Conservation (phyloP, 805 yeast species). For the Saccharomycopsis malanga region DNA sequence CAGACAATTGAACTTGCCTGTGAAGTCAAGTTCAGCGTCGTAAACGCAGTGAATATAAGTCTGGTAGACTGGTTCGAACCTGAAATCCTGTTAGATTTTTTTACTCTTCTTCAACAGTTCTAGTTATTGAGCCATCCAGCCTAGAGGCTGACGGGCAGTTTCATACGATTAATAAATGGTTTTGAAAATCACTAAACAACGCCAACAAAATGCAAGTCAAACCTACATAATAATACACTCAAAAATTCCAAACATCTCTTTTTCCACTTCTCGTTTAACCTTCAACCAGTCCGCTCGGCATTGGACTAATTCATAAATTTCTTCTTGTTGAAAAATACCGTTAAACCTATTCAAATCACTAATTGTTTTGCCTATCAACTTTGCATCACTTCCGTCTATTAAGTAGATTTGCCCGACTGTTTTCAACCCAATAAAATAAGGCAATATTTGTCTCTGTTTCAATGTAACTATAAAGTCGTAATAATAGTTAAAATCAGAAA, state of each 20-base stretch:
- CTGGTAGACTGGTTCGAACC: too few relatives aligned
- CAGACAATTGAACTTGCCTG: too few relatives aligned
- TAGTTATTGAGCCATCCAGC: too few relatives aligned
- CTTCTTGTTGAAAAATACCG: slow-evolving; percentile 88
- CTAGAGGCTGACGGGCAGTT: too few relatives aligned
- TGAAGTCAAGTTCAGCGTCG: too few relatives aligned
- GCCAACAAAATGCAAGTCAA: too few relatives aligned
- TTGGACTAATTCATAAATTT: slow-evolving; percentile 86
- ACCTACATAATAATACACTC: slow-evolving; percentile 59
- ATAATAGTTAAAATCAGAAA: slow-evolving; percentile 73
- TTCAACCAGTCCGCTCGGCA: slow-evolving; percentile 80
- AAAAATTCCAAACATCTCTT: slow-evolving; percentile 85
- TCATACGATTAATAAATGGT: too few relatives aligned
- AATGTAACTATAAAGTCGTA: slow-evolving; percentile 62
- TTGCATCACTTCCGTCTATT: slow-evolving; percentile 66
- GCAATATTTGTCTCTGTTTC: slow-evolving; percentile 60
- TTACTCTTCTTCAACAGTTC: too few relatives aligned
- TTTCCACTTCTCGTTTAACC: slow-evolving; percentile 77
- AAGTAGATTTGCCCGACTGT: slow-evolving; percentile 80
- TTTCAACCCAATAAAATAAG: slow-evolving; percentile 72
- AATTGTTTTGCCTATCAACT: slow-evolving; percentile 75
- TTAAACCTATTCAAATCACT: slow-evolving; percentile 80
- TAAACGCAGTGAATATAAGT: too few relatives aligned
- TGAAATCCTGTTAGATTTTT: too few relatives aligned
- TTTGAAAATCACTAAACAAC: too few relatives aligned